Evolutionary conservation across 176 grass and related monocot genomes (phyloP).

Genomic region (Pontederia paniculata): DNA sequence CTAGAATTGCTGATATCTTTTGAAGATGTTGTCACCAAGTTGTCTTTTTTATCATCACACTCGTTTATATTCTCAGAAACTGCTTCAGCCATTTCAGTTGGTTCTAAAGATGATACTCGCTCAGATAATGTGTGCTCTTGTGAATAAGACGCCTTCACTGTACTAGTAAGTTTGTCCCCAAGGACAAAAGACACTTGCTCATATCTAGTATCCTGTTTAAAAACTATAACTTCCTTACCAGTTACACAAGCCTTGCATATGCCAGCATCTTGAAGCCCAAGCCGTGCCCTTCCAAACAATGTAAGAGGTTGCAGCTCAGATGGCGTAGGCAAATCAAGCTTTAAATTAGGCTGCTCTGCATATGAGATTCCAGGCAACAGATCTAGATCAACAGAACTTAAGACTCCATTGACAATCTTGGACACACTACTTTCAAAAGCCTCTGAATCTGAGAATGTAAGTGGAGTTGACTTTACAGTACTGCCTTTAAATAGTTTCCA

Average conservation of each 20-base stretch:
- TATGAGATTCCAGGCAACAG: neutral
- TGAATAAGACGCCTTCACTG: neutral
- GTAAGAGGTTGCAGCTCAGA: conserved; percentile 39
- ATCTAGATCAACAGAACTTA: neutral
- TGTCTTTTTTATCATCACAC: conserved; percentile 6
- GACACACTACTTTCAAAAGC: conserved; percentile 8
- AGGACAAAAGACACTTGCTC: conserved; percentile 4
- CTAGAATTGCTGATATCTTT: conserved; percentile 18
- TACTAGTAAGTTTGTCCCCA: neutral
- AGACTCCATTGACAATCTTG: conserved; percentile 12
- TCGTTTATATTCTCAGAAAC: conserved; percentile 18
- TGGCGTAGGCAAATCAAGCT: conserved; percentile 33
- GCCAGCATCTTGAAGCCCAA: conserved; percentile 45
- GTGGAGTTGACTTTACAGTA: conserved; percentile 20
- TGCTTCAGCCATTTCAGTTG: neutral
- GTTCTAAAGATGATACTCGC: neutral
- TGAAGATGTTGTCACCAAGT: neutral
- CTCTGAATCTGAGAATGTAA: conserved; percentile 15
- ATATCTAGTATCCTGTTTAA: neutral
- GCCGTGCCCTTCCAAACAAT: conserved; percentile 81
- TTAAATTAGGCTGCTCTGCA: conserved; percentile 31
- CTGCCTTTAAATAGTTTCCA: conserved; percentile 66
- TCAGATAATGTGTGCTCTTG: neutral
- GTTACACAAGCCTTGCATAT: conserved; percentile 20
- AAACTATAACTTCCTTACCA: conserved; percentile 2